phyloP scores from a whole-genome alignment of 768 basidiomycete species.

The Amanita pallidorosea region DNA sequence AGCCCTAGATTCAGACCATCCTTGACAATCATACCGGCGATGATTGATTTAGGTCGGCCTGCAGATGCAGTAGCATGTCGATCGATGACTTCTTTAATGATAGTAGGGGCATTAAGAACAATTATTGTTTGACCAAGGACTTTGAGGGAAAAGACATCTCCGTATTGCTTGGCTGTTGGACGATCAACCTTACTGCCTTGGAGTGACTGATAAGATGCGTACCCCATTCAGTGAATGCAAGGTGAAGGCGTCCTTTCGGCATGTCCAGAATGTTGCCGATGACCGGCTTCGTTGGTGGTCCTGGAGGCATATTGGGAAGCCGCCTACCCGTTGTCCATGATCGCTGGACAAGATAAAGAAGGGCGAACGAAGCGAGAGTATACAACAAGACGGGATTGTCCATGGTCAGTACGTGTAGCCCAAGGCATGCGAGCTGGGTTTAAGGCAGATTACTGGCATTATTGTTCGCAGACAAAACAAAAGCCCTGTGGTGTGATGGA shows the following conservation, averaged over 20 bases:
- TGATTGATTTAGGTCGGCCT: constrained; percentile 12
- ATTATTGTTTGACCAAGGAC: constrained; percentile 14
- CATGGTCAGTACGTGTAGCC: background rate
- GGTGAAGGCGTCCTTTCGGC: constrained; percentile 12
- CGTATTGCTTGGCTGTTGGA: constrained; percentile 9
- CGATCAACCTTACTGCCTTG: background rate
- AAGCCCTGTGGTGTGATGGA: no score
- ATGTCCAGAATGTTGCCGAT: constrained; percentile 14
- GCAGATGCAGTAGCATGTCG: constrained; percentile 10
- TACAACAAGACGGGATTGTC: background rate
- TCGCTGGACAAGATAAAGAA: background rate
- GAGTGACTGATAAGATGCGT: background rate
- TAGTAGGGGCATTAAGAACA: constrained; percentile 12
- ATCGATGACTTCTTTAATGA: constrained; percentile 14
- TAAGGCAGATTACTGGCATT: no score
- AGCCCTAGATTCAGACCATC: constrained; percentile 12
- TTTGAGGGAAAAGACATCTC: constrained; percentile 12
- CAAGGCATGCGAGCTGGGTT: background rate
- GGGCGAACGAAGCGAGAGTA: background rate
- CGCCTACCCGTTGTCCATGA: background rate
- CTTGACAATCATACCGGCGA: constrained; percentile 11
- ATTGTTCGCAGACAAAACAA: no score
- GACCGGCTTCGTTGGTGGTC: constrained; percentile 14
- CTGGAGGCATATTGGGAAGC: constrained; percentile 14
- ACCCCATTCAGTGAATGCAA: constrained; percentile 13